These are phyloP conservation scores for Fraxinus angustifolia DNA, from an alignment of 305 asterid species.

Conservation along the genomic window DNA sequence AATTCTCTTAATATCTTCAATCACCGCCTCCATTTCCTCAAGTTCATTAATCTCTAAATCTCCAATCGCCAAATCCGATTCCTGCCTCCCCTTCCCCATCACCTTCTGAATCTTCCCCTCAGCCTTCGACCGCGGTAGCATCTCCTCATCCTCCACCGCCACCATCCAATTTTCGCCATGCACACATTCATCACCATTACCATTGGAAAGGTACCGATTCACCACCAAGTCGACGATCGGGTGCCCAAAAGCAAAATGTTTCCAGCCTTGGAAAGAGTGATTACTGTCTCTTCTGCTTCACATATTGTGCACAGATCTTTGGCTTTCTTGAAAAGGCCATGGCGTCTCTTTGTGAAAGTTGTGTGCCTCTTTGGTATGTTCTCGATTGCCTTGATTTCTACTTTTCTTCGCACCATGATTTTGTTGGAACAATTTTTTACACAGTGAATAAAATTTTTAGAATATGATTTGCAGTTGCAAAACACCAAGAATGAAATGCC, in stretches of 20 bases:
- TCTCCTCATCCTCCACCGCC: slow-evolving; percentile 2
- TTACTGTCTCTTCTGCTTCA: slow-evolving; percentile 29
- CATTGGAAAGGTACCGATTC: slow-evolving; percentile 18
- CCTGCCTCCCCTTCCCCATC: slow-evolving; percentile 1
- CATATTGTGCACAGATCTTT: slow-evolving; percentile 19
- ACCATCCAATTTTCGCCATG: not conserved
- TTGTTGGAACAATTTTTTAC: too few relatives aligned
- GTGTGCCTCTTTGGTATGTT: slow-evolving; percentile 40
- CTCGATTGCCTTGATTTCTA: slow-evolving; percentile 40
- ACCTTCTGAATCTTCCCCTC: slow-evolving; percentile 10
- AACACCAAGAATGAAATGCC: too few relatives aligned
- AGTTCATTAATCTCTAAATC: slow-evolving; percentile 25
- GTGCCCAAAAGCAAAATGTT: slow-evolving; percentile 34
- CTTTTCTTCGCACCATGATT: slow-evolving; percentile 35
- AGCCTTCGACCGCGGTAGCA: not conserved
- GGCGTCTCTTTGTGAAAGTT: slow-evolving; percentile 51
- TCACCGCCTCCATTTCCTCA: slow-evolving; percentile 15
- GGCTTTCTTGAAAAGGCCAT: slow-evolving; percentile 44
- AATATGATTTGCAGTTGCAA: too few relatives aligned
- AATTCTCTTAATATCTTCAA: slow-evolving; percentile 20
- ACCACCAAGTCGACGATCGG: slow-evolving; percentile 30
- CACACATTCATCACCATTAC: not conserved
- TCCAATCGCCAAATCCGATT: slow-evolving; percentile 16
- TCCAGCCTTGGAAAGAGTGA: slow-evolving; percentile 43
- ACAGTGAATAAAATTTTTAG: too few relatives aligned